Evolutionary conservation across 2,329 filamentous ascomycete species (phyloP), one percentile per base, ranked within the genome.

Genomic region (Penicillium polonicum): DNA sequence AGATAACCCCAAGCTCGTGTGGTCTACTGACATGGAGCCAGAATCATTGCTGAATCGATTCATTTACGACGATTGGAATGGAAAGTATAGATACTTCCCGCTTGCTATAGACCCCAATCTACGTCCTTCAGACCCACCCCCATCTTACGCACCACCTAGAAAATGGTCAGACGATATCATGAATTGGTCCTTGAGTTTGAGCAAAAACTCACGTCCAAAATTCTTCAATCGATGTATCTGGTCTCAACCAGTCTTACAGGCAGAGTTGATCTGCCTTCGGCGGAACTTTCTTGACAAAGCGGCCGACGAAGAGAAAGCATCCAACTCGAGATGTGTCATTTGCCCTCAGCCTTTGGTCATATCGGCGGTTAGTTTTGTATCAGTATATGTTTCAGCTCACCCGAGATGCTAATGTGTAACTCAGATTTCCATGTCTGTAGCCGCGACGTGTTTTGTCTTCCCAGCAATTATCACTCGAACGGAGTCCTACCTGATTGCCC

Each of bases 401-500:
- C 17, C 3, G 17, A 45, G 2, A 49, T 45, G 15, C 27, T 46
- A 15, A 36, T 21, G 17, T 7, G 1, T 38, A 19, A 12, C 7
- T 12, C 33, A 92, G 86, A 78, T 97, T 5, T 85, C 90, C 0
- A 77, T 85, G 0, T 78, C 84, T 1, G 76, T 90, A n/a, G 90
- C 90, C 1, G 81, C 84, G 4, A 91, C 91, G 78, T 86, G 85
- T 19, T 85, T 92, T 66, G 80, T 86, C 1, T 87, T 97, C 58
- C 93, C 94, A 0, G 88, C 91, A 0, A 89, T 96, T 39, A 89
- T 97, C 38, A 88, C 91, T 68, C 86, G 91, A 10, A 76, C 97
- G 7, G 92, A 99, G 63, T 87, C 88, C 0, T 89, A 88, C 57
- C 79, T 97, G 4, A 90, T 97, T 61, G 86, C 88, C 0, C 73